Base-by-base conservation (phyloP, 1,139 yeast genomes). In the Geotrichum cucujoidarum region DNA sequence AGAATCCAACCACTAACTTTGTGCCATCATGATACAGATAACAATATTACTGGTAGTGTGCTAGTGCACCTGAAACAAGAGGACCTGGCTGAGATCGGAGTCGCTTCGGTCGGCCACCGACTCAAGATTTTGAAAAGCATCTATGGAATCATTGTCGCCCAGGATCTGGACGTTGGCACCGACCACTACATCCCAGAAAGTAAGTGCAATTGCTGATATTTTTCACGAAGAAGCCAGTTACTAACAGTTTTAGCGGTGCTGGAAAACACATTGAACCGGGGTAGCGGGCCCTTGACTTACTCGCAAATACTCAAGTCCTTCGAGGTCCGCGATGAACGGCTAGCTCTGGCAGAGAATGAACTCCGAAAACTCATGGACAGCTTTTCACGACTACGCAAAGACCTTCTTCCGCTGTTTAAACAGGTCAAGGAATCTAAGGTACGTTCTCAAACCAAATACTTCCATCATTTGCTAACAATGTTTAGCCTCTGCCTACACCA, bases 51-150 rank as follows among this genome's bases (percentile, higher is more conserved):
- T 3, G 73, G 73, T 22, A 72, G 69, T 45, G 68, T 69, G 14
- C 59, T 72, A 32, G 54, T 64, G 7, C 61, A 65, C 40, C 60
- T 71, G 41, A 65, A 64, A 47, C 69, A 63, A 47, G 57, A 59
- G 5, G 70, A 70, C 42, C 62, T 71, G 10, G 55, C 54, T 21
- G 75, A 71, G 17, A 58, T 72, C 14, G 75, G 75, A 13, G 65
- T 71, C 29, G 41, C 46, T 21, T 57, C 68, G 7, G 63, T 70
- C 3, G 74, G 75, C 45, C 74, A 72, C 52, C 60, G 74, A 18
- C 57, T 71, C 32, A 59, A 57, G 32, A 62, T 71, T 18, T 58
- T 71, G 29, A 61, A 62, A 48, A 64, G 68, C 16, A 61, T 69
- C 29, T 66, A 67, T 54, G 57, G 60, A 24, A 53, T 67, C 40